Conservation (phyloP, 257 asterid species). For the Solanum corneliomulleri region DNA sequence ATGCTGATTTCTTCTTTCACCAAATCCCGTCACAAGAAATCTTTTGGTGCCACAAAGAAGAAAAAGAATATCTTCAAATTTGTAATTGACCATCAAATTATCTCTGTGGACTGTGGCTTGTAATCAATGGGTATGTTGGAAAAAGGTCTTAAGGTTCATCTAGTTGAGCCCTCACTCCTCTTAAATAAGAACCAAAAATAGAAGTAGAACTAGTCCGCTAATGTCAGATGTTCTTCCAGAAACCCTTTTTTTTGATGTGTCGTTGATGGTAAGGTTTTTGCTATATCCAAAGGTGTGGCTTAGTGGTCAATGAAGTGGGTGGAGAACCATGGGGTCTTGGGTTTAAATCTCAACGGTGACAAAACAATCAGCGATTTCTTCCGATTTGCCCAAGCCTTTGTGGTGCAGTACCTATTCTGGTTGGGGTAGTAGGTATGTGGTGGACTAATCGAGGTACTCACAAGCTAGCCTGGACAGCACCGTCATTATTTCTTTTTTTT, state of each 20-base stretch:
- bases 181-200: neutral
- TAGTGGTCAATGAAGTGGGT: neutral
- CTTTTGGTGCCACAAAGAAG: neutral
- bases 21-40: neutral
- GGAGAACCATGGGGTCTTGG: neutral
- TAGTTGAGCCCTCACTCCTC: neutral
- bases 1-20: neutral
- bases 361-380: neutral
- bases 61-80: neutral
- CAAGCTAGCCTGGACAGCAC: neutral
- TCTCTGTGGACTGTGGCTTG: neutral
- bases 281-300: neutral
- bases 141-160: neutral
- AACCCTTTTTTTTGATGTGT: neutral
- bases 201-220: neutral
- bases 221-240: neutral
- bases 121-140: neutral
- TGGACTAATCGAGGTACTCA: neutral
- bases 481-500: neutral
- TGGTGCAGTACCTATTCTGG: neutral
- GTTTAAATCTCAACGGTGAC: neutral
- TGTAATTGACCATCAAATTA: neutral
- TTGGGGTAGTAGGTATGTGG: neutral
- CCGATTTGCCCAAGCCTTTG: neutral
- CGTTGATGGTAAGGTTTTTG: neutral